phyloP scores from a whole-genome alignment of 1,139 yeast species.

The Candida sanyaensis region DNA sequence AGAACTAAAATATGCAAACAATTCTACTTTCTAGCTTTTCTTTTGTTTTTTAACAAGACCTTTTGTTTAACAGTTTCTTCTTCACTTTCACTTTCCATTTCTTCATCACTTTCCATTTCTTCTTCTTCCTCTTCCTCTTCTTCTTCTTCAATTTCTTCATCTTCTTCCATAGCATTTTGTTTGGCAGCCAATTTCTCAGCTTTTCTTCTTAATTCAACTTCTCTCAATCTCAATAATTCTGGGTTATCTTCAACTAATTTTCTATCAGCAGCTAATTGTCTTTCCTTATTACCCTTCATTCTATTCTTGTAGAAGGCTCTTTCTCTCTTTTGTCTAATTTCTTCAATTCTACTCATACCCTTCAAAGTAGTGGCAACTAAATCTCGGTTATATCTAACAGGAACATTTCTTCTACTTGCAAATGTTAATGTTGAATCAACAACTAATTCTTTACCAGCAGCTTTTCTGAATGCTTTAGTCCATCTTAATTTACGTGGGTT shows the following conservation, averaged over 20 bases:
- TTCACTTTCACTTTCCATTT: conserved; percentile 38
- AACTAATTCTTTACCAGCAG: conserved; percentile 98
- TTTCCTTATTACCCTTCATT: conserved; percentile 96
- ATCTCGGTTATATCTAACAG: conserved; percentile 96
- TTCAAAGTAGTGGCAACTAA: conserved; percentile 89
- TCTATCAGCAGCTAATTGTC: conserved; percentile 81
- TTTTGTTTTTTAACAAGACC: conserved; percentile 78
- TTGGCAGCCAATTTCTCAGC: conserved; percentile 70
- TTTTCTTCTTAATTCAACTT: conserved; percentile 83
- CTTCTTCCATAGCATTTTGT: conserved; percentile 52
- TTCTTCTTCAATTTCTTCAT: conserved; percentile 40
- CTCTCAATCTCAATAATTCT: conserved; percentile 87
- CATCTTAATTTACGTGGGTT: conserved; percentile 97
- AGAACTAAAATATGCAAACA: conserved; percentile 1
- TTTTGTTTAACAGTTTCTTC: conserved; percentile 60
- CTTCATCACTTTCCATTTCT: conserved; percentile 42
- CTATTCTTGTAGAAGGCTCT: conserved; percentile 98
- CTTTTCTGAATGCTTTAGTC: conserved; percentile 99
- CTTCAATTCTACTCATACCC: conserved; percentile 96
- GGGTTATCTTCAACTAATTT: conserved; percentile 88
- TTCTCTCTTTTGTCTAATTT: conserved; percentile 94
- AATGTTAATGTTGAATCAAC: conserved; percentile 96
- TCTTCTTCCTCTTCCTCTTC: conserved; percentile 33
- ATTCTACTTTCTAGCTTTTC: conserved; percentile 29
- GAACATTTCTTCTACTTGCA: conserved; percentile 96